Conservation (phyloP, 2,329 filamentous ascomycete species). For the Magnaporthiopsis poae region DNA sequence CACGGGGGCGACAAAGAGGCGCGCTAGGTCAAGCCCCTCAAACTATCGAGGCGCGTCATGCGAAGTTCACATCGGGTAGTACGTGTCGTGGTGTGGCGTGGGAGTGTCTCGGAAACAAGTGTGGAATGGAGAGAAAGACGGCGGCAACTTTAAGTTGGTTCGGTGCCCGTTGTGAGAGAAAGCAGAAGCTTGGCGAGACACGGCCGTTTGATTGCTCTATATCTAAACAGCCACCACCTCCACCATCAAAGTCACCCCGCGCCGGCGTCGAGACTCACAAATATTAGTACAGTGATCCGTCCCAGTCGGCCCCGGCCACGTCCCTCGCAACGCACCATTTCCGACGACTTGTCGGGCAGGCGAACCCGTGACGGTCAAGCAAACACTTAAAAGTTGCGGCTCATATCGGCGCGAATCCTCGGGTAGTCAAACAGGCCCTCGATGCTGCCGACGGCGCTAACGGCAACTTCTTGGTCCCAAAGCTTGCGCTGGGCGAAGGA, state of each 20-base stretch:
- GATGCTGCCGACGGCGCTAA: slow-evolving; percentile 85
- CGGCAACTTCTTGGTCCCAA: slow-evolving; percentile 93
- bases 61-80: neutral
- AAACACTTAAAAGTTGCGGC: slow-evolving; percentile 24
- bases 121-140: neutral
- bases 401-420: slow-evolving; percentile 27
- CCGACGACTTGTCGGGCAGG: slow-evolving; percentile 3
- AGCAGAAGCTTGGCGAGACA: slow-evolving; percentile 7
- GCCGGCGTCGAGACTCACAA: slow-evolving; percentile 26
- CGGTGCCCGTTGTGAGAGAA: neutral
- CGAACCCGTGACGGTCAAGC: neutral
- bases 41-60: neutral
- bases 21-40: neutral
- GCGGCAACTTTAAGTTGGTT: neutral
- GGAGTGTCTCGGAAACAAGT: neutral
- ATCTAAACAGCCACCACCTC: slow-evolving; percentile 19
- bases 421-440: slow-evolving; percentile 73
- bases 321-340: slow-evolving; percentile 4
- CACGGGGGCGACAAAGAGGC: neutral
- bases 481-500: slow-evolving; percentile 87
- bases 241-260: slow-evolving; percentile 26
- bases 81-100: neutral
- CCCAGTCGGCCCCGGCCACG: slow-evolving; percentile 8
- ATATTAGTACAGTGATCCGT: slow-evolving; percentile 22
- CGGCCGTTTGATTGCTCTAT: slow-evolving; percentile 21